Evolutionary conservation across 169 alveolate species (phyloP).

Genomic region (Besnoitia besnoiti): DNA sequence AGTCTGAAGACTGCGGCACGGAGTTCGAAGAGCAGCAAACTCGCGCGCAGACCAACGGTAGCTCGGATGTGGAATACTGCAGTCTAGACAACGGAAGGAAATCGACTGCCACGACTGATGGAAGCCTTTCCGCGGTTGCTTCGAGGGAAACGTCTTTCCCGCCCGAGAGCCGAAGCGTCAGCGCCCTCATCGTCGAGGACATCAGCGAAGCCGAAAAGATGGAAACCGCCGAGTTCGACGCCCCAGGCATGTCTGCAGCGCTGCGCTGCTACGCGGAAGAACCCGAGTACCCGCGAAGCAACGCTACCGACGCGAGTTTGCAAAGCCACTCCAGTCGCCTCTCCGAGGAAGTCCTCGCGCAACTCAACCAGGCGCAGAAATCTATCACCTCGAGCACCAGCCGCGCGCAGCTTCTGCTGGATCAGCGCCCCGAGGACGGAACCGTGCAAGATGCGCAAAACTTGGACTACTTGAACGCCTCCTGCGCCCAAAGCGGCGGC

Average conservation of each 20-base stretch:
- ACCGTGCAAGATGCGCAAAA: background rate
- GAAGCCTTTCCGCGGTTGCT: background rate
- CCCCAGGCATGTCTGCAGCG: background rate
- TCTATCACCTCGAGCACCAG: background rate
- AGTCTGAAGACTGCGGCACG: background rate
- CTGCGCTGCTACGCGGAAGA: background rate
- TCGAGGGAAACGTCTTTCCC: background rate
- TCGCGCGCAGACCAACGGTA: background rate
- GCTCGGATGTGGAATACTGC: background rate
- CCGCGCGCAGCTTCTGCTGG: background rate
- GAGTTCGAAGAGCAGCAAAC: background rate
- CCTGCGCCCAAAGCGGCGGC: background rate
- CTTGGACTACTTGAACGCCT: background rate
- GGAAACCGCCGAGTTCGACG: background rate
- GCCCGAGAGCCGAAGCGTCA: background rate
- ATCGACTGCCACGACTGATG: background rate
- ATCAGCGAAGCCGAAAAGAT: background rate
- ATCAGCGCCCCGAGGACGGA: background rate
- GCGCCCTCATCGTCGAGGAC: background rate
- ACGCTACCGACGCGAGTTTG: background rate
- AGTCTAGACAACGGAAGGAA: background rate
- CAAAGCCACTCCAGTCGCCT: background rate
- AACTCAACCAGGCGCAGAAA: background rate
- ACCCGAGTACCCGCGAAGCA: background rate
- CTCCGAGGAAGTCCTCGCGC: background rate